Percentiles rank a stretch among this genome's conserved stretches.
Evolutionary conservation across 2,329 filamentous ascomycete genomes (phyloP).

Genomic region (Didymellaceae sp.): DNA sequence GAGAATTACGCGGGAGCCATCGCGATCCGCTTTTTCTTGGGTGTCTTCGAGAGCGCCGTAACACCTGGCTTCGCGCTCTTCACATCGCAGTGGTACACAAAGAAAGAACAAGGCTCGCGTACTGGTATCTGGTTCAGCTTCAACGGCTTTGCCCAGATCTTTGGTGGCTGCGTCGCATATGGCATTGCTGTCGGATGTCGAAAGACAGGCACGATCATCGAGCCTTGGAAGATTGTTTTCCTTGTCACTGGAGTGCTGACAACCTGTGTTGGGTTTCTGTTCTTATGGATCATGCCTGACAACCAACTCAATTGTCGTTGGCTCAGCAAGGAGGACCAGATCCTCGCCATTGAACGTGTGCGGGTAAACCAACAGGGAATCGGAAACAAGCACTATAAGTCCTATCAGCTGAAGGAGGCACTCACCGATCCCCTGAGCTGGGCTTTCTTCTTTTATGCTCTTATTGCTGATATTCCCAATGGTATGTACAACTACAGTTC

Average conservation of each 20-base stretch:
- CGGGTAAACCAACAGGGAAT: conserved; percentile 78
- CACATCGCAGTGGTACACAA: conserved; percentile 76
- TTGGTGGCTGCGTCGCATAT: conserved; percentile 68
- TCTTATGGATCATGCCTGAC: conserved; percentile 60
- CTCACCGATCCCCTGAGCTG: conserved; percentile 65
- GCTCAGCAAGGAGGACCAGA: conserved; percentile 70
- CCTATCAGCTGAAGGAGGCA: conserved; percentile 68
- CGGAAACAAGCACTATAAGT: conserved; percentile 72
- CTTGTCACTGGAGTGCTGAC: conserved; percentile 55
- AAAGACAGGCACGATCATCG: conserved; percentile 63
- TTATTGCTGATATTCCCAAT: conserved; percentile 65
- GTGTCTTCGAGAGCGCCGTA: conserved; percentile 71
- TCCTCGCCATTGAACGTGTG: conserved; percentile 73
- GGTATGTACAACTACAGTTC: conserved; percentile 39
- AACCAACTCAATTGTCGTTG: conserved; percentile 67
- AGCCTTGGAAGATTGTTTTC: conserved; percentile 69
- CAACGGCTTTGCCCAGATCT: conserved; percentile 67
- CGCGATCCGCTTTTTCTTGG: conserved; percentile 71
- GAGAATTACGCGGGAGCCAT: conserved; percentile 67
- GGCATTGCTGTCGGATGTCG: conserved; percentile 65
- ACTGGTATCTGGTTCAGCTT: conserved; percentile 73
- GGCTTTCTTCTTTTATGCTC: conserved; percentile 65
- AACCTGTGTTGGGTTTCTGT: conserved; percentile 49
- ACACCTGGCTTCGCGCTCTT: conserved; percentile 73
- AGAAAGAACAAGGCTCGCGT: conserved; percentile 68